Conservation (phyloP, 2,329 filamentous ascomycete genomes). For the Mycosphaerelloides madeirae region DNA sequence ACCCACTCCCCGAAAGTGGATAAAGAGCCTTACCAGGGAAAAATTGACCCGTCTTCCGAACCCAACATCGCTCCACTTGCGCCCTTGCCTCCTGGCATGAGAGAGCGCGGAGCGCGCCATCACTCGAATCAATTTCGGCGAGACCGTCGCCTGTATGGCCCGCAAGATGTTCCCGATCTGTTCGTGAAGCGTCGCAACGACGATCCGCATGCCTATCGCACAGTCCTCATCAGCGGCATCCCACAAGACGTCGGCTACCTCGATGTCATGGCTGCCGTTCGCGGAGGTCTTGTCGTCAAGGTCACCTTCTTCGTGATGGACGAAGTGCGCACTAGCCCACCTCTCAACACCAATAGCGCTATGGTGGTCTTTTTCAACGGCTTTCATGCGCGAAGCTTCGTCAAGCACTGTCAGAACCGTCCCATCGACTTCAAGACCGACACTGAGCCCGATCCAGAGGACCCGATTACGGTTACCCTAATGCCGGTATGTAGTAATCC, state of each 20-base stretch:
- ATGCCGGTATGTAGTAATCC: too few species aligned
- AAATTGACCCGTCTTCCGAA: too few species aligned
- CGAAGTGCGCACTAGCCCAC: conserved; percentile 16
- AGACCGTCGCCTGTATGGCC: neutral
- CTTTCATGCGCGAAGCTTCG: conserved; percentile 12
- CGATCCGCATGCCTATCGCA: conserved; percentile 10
- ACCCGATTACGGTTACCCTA: too few species aligned
- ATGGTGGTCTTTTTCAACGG: conserved; percentile 21
- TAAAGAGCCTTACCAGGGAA: too few species aligned
- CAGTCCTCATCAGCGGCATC: conserved; percentile 23
- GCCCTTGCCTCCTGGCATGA: too few species aligned
- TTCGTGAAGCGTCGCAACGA: conserved; percentile 6
- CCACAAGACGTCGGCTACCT: conserved; percentile 15
- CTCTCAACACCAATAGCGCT: conserved; percentile 16
- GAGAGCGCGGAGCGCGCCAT: too few species aligned
- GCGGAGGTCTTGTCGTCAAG: conserved; percentile 17
- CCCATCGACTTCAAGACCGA: too few species aligned
- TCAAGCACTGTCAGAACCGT: neutral
- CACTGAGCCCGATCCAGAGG: too few species aligned
- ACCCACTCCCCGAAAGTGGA: too few species aligned
- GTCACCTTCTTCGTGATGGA: conserved; percentile 16
- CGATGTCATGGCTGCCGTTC: conserved; percentile 21
- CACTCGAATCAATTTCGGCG: too few species aligned
- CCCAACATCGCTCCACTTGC: too few species aligned
- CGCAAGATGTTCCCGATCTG: conserved; percentile 4